Evolutionary conservation across 2,329 filamentous ascomycete genomes (phyloP).

Genomic region (Penicillium verrucosum): DNA sequence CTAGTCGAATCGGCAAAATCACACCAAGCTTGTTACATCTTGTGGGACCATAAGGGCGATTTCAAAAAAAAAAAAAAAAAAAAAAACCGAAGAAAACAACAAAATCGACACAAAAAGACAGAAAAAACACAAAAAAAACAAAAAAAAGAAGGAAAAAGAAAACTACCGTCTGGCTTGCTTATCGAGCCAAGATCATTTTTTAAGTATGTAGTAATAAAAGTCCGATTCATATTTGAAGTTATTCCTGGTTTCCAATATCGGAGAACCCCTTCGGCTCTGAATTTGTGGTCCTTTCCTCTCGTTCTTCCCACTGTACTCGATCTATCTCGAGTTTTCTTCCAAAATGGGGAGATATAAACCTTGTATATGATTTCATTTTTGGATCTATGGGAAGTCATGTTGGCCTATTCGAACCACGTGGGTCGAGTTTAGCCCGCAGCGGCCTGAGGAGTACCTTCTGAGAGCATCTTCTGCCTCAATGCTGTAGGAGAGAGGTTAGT

Average conservation of each 20-base stretch:
- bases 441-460: constrained; percentile 37
- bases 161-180: not conserved
- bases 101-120: not conserved
- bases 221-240: not conserved
- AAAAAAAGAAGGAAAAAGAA: too few relatives aligned
- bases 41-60: not conserved
- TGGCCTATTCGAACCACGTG: not conserved
- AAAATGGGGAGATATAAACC: not conserved
- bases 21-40: not conserved
- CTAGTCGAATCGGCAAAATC: not conserved
- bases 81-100: not conserved
- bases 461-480: constrained; percentile 52
- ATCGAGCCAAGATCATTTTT: not conserved
- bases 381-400: not conserved
- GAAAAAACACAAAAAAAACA: too few relatives aligned
- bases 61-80: not conserved
- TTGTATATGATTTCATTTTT: not conserved
- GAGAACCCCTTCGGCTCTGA: not conserved
- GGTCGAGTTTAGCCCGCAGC: constrained; percentile 18
- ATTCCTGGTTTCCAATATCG: not conserved
- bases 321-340: not conserved
- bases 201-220: not conserved
- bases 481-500: constrained; percentile 36
- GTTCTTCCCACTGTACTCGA: not conserved
- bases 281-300: not conserved